These are phyloP conservation scores for Penicillium maclennaniae DNA, from an alignment of 495 filamentous ascomycete species.

Conservation along the genomic window DNA sequence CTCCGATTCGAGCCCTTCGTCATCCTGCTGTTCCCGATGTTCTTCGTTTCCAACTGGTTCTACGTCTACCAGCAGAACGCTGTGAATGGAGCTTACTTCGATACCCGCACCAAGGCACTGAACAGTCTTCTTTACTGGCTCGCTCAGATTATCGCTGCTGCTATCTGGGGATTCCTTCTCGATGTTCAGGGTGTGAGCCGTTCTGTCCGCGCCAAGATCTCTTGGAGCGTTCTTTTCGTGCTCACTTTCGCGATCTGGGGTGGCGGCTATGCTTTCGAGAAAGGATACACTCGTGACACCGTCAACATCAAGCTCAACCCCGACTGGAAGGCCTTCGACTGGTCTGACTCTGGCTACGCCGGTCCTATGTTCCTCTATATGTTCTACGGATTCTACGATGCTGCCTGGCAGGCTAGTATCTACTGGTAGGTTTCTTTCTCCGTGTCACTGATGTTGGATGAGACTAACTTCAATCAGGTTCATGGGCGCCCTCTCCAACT, in stretches of 20 bases:
- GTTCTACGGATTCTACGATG: slow-evolving; percentile 49
- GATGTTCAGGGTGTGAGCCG: slow-evolving; percentile 33
- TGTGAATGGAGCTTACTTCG: slow-evolving; percentile 39
- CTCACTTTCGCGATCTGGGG: slow-evolving; percentile 43
- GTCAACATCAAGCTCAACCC: not conserved
- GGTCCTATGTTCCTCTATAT: slow-evolving; percentile 49
- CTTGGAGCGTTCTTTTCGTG: slow-evolving; percentile 32
- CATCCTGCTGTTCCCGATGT: slow-evolving; percentile 43
- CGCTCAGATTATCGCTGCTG: slow-evolving; percentile 44
- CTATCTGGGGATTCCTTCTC: slow-evolving; percentile 36
- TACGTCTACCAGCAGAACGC: slow-evolving; percentile 64
- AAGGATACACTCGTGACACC: slow-evolving; percentile 31
- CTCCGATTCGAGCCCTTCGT: slow-evolving; percentile 32
- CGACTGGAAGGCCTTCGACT: slow-evolving; percentile 27
- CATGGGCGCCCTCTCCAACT: slow-evolving; percentile 85
- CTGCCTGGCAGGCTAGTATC: slow-evolving; percentile 60
- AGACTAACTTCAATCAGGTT: slow-evolving; percentile 42
- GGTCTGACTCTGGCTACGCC: slow-evolving; percentile 30
- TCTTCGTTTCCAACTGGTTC: slow-evolving; percentile 66
- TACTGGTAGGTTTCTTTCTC: slow-evolving; percentile 60
- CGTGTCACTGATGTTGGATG: not conserved
- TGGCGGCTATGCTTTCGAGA: slow-evolving; percentile 45
- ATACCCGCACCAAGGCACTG: slow-evolving; percentile 38
- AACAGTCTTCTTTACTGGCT: slow-evolving; percentile 46
- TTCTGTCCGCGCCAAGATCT: slow-evolving; percentile 30